phyloP scores from a whole-genome alignment of 148 eudicot species.

The Cornus controversa region DNA sequence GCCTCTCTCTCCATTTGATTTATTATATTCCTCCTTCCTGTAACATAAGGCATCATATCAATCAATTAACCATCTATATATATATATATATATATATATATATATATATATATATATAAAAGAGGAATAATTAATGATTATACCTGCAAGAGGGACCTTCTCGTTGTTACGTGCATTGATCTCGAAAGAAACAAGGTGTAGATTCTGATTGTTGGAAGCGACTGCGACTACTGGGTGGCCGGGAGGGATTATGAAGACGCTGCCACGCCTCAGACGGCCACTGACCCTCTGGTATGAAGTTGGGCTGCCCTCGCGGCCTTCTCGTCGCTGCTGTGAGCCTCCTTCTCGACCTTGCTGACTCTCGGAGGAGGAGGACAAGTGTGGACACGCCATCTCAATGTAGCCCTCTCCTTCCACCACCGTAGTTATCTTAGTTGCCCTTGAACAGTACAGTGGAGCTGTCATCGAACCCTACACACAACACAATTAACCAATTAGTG shows the following conservation, averaged over 20 bases:
- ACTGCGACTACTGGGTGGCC: constrained; percentile 68
- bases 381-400: constrained; percentile 89
- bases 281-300: constrained; percentile 52
- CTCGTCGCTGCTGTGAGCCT: constrained; percentile 11
- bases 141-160: constrained; percentile 58
- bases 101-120: no score
- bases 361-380: constrained; percentile 24
- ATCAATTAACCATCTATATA: no score
- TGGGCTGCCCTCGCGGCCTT: constrained; percentile 25
- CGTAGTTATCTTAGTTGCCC: constrained; percentile 57
- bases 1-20: constrained; percentile 64
- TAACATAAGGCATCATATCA: no score
- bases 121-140: no score
- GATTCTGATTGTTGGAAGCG: constrained; percentile 57
- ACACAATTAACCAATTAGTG: neutral
- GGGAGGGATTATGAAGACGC: constrained; percentile 63
- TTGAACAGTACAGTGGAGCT: constrained; percentile 59
- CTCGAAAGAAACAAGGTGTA: constrained; percentile 55
- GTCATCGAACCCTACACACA: constrained; percentile 53
- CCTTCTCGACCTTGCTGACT: no score
- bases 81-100: no score
- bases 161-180: constrained; percentile 55
- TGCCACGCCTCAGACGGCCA: constrained; percentile 40
- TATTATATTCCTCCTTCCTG: constrained; percentile 57
- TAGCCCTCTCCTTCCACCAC: constrained; percentile 56